phyloP scores from a whole-genome alignment of 495 filamentous ascomycete species.

The Penicillium cataractarum region DNA sequence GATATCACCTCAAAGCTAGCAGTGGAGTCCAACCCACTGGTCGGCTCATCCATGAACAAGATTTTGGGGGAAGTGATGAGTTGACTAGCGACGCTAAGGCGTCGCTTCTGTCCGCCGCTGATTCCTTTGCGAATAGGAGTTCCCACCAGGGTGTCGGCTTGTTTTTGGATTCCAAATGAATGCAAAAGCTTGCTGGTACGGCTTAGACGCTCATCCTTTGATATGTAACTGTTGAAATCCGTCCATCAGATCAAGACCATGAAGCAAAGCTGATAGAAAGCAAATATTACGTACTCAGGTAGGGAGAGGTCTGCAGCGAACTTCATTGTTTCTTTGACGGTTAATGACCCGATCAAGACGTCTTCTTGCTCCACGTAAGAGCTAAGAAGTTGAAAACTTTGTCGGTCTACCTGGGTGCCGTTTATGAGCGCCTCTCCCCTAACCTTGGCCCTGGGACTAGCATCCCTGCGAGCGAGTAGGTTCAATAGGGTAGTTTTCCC shows the following conservation, averaged over 20 bases:
- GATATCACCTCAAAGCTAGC: conserved; percentile 70
- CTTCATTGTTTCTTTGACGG: conserved; percentile 73
- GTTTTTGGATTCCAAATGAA: conserved; percentile 64
- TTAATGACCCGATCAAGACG: conserved; percentile 75
- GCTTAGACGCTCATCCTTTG: conserved; percentile 43
- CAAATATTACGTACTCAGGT: conserved; percentile 49
- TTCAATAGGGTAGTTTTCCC: no score
- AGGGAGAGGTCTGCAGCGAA: conserved; percentile 67
- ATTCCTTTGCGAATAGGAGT: conserved; percentile 80
- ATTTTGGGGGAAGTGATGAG: conserved; percentile 79
- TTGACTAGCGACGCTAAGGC: conserved; percentile 76
- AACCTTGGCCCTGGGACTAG: no score
- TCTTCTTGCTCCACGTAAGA: conserved; percentile 88
- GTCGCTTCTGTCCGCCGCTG: conserved; percentile 77
- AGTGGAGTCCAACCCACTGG: conserved; percentile 74
- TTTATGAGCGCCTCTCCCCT: no score
- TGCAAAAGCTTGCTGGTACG: conserved; percentile 59
- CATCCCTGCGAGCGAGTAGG: no score
- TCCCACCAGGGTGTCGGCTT: conserved; percentile 69
- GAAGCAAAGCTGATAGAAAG: background rate
- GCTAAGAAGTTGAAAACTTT: no score
- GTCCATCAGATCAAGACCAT: no score
- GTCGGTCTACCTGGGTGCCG: no score
- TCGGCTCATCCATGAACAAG: conserved; percentile 82
- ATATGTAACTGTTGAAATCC: no score